Percentiles rank a stretch among this genome's conserved stretches.
These are phyloP conservation scores for Decorospora gaudefroyi DNA, from an alignment of 2,329 filamentous ascomycete genomes.

Conservation along the genomic window DNA sequence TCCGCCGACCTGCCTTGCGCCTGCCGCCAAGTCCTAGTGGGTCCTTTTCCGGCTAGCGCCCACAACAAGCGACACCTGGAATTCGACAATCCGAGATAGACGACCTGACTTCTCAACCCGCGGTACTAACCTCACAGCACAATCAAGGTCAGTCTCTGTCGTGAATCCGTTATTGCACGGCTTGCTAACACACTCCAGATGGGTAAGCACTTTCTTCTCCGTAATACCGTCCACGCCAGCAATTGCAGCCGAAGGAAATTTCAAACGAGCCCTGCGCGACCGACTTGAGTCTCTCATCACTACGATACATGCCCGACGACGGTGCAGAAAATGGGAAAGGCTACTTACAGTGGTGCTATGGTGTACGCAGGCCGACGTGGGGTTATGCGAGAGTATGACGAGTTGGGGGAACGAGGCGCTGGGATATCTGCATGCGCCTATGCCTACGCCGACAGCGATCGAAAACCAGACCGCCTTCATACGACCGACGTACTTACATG, in stretches of 20 bases:
- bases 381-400: not conserved
- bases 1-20: conserved; percentile 17
- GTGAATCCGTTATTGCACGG: conserved; percentile 2
- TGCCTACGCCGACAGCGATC: not conserved
- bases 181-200: conserved; percentile 56
- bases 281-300: conserved; percentile 8
- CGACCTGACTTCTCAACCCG: conserved; percentile 39
- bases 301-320: conserved; percentile 5
- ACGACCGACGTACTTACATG: conserved; percentile 1
- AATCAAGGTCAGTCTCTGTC: conserved; percentile 56
- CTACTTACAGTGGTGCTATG: not conserved
- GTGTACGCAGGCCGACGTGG: not conserved
- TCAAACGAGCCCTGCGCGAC: conserved; percentile 23
- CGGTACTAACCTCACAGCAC: conserved; percentile 54
- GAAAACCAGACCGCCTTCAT: not conserved
- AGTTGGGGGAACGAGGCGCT: conserved; percentile 2
- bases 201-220: conserved; percentile 59
- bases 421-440: conserved; percentile 4
- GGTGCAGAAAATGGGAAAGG: not conserved
- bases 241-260: conserved; percentile 42
- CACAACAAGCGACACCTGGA: conserved; percentile 33
- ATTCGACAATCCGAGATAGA: conserved; percentile 23
- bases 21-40: conserved; percentile 19
- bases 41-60: conserved; percentile 25
- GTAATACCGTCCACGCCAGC: conserved; percentile 28